These are phyloP conservation scores for Phytophthora fragariae DNA, from an alignment of 352 stramenopile genomes.

Conservation along the genomic window DNA sequence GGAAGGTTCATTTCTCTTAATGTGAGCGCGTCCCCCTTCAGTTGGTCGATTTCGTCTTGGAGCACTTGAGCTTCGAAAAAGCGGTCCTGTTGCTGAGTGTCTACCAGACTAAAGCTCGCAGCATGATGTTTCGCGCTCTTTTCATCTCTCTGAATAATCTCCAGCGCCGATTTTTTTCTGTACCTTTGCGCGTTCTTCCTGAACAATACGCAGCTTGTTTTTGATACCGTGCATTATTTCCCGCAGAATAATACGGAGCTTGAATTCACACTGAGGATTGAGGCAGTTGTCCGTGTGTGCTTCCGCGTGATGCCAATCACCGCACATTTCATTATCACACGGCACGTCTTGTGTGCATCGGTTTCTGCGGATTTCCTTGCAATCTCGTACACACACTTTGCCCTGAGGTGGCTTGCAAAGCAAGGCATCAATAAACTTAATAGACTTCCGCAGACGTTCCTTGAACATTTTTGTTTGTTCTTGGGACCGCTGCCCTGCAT, in stretches of 20 bases:
- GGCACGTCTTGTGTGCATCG: conserved; percentile 56
- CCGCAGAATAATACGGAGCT: conserved; percentile 58
- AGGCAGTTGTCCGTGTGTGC: conserved; percentile 58
- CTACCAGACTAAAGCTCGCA: too few species aligned
- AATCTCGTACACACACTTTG: conserved; percentile 46
- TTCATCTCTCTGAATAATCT: too few species aligned
- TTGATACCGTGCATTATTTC: conserved; percentile 69
- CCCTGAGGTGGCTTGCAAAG: conserved; percentile 54
- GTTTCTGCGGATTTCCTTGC: conserved; percentile 51
- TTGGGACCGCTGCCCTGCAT: conserved; percentile 28
- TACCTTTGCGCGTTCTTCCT: conserved; percentile 30
- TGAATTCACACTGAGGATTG: conserved; percentile 64
- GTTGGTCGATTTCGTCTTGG: too few species aligned
- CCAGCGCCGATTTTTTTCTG: conserved; percentile 47
- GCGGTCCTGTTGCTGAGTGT: too few species aligned
- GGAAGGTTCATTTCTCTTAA: too few species aligned
- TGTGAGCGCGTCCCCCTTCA: too few species aligned
- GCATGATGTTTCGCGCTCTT: too few species aligned
- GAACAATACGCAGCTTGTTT: conserved; percentile 27
- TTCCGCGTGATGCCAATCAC: conserved; percentile 67
- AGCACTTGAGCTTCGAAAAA: too few species aligned
- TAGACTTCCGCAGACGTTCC: conserved; percentile 60
- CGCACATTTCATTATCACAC: conserved; percentile 59
- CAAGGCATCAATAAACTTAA: conserved; percentile 62
- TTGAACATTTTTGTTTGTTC: conserved; percentile 64